Evolutionary conservation across 2,329 filamentous ascomycete genomes (phyloP), one percentile per base, ranked within the genome.

Genomic region (Colletotrichum kahawae): DNA sequence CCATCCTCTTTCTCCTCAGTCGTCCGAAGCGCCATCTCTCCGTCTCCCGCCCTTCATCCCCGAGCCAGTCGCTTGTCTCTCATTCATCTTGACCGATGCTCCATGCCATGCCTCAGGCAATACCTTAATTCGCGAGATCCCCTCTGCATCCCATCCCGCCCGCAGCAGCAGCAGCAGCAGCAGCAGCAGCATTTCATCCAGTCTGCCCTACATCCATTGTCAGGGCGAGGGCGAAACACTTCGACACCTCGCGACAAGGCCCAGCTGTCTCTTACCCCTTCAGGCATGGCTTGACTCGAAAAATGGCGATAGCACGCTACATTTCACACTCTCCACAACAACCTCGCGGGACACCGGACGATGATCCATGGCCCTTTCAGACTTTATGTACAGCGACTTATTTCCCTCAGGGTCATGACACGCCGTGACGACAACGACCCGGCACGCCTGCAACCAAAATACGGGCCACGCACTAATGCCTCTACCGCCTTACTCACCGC

Each of bases 201-300:
- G 57, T 57, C 57, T 59, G 31, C 57, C 21, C 24, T 48, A 43
- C 62, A 18, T 51, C 62, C 38, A 21, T 31, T 59, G 71, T 59
- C 71, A 70, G 29, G 66, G 66, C 57, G 33, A 67, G 56, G 72
- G 48, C 73, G 73, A 75, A 75, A 75, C 70, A 74, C 63, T 68
- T 69, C 27, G 31, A 36, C 70, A 56, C 31, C 38, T 75, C 63
- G 70, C 59, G 70, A 75, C 73, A 34, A 57, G 73, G 69, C 63
- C 70, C 56, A 68, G 38, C 70, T 36, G 70, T 38, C 62, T 71
- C 33, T 67, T 67, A 56, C 72, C 68, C 34, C 21, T 74, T 70
- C 57, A 13, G 65, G 64, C 70, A 72, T 69, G 70, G 73, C 69
- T 75, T 75, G 69, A 74, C 73, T 75, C 70, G 69, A 74, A 75